These are phyloP conservation scores for Podila clonocystis DNA, from an alignment of 192 early-diverging fungal species.

Conservation along the genomic window DNA sequence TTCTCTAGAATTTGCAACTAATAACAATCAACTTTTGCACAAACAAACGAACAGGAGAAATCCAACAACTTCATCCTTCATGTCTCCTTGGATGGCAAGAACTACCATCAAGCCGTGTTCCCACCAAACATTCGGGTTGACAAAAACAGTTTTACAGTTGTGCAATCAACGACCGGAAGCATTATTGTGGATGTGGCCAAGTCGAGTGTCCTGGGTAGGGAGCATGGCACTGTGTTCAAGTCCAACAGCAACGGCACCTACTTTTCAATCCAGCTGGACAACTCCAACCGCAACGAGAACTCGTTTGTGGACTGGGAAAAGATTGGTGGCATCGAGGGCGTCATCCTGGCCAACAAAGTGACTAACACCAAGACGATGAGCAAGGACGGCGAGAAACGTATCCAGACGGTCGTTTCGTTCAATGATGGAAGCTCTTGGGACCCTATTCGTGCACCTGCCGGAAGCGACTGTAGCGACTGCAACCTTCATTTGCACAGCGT, in stretches of 20 bases:
- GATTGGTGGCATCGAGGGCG: conserved; percentile 87
- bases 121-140: conserved; percentile 83
- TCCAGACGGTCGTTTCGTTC: conserved; percentile 85
- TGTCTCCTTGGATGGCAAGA: conserved; percentile 80
- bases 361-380: conserved; percentile 73
- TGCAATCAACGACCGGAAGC: conserved; percentile 83
- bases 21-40: background rate
- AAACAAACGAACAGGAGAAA: conserved; percentile 30
- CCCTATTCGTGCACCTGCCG: conserved; percentile 17
- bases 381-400: conserved; percentile 66
- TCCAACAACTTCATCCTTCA: conserved; percentile 66
- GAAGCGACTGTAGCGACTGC: conserved; percentile 57
- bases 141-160: conserved; percentile 84
- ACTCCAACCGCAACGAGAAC: conserved; percentile 80
- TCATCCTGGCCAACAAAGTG: conserved; percentile 91
- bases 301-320: conserved; percentile 93
- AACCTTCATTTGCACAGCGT: conserved; percentile 84
- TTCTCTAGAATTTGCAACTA: background rate
- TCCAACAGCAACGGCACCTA: conserved; percentile 87
- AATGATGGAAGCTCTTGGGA: conserved; percentile 78
- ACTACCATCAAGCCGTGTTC: conserved; percentile 80
- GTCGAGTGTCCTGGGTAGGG: conserved; percentile 53
- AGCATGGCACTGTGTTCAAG: conserved; percentile 85
- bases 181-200: conserved; percentile 84
- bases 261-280: conserved; percentile 77